phyloP scores from a whole-genome alignment of 129 eudicot genomes.

The Solidago caesia region DNA sequence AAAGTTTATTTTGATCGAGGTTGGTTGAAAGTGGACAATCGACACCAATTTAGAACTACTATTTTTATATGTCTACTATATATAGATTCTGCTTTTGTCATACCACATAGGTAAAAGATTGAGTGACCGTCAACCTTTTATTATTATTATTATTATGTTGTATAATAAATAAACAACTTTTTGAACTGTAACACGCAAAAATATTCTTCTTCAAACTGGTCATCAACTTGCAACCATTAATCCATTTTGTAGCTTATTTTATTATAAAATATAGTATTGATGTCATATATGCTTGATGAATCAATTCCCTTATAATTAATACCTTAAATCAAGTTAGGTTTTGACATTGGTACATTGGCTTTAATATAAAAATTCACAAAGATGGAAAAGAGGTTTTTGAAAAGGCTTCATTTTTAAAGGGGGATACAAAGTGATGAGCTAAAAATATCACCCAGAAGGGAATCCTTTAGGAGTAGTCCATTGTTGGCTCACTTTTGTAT shows the following conservation, averaged over 20 bases:
- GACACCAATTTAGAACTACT: background rate
- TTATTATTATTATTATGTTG: background rate
- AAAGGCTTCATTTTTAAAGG: conserved; percentile 32
- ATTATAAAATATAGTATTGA: conserved; percentile 7
- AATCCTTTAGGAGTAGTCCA: conserved; percentile 24
- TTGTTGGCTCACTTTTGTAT: conserved; percentile 38
- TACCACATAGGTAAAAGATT: background rate
- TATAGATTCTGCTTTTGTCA: background rate
- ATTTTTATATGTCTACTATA: background rate
- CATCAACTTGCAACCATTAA: conserved; percentile 10
- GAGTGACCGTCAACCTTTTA: background rate
- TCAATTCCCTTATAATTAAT: conserved; percentile 34
- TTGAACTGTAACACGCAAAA: conserved; percentile 9
- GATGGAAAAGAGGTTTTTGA: conserved; percentile 1
- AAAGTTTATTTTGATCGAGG: background rate
- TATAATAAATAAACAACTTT: background rate
- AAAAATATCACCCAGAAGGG: conserved; percentile 32
- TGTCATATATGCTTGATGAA: conserved; percentile 30
- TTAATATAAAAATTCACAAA: conserved; percentile 25
- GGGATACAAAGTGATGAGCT: conserved; percentile 41
- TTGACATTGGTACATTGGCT: conserved; percentile 34
- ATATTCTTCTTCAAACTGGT: conserved; percentile 10
- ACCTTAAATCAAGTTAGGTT: conserved; percentile 21
- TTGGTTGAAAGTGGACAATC: background rate
- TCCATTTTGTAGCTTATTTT: conserved; percentile 6